Conservation (phyloP, 345 rosid species). For the Citrus mangshanensis region DNA sequence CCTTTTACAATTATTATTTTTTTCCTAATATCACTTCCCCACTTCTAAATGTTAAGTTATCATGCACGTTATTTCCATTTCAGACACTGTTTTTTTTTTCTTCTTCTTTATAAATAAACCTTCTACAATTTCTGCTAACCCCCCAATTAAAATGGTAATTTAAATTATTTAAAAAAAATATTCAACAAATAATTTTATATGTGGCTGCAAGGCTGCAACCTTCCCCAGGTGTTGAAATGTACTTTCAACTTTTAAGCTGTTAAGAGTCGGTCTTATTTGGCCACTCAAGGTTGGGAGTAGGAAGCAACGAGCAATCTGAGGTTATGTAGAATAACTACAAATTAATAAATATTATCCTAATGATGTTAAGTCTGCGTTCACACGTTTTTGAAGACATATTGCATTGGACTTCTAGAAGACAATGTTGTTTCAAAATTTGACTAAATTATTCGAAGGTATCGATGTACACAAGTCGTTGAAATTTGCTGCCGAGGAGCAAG, state of each 20-base stretch:
- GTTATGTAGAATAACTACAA: too few relatives aligned
- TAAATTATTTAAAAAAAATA: too few relatives aligned
- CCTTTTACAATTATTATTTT: too few relatives aligned
- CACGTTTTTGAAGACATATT: too few relatives aligned
- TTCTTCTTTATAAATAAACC: too few relatives aligned
- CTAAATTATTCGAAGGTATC: not conserved
- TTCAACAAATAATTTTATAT: not conserved
- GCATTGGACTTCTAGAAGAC: not conserved
- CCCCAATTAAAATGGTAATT: too few relatives aligned
- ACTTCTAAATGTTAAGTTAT: not conserved
- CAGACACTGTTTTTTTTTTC: too few relatives aligned
- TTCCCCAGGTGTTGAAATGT: not conserved
- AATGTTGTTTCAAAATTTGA: constrained; percentile 1
- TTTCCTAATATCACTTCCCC: too few relatives aligned
- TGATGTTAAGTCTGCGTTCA: too few relatives aligned
- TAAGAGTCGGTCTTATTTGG: not conserved
- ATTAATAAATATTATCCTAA: too few relatives aligned
- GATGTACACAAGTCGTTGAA: not conserved
- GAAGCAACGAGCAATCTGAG: not conserved
- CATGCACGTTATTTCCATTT: not conserved
- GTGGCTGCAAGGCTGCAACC: not conserved
- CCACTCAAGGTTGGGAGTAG: not conserved
- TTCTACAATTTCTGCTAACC: too few relatives aligned
- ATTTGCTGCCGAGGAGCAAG: not conserved
- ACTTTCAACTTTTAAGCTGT: not conserved